Base-by-base conservation (phyloP, 2,329 filamentous ascomycete genomes). In the Chrysosphaeria jannelii region DNA sequence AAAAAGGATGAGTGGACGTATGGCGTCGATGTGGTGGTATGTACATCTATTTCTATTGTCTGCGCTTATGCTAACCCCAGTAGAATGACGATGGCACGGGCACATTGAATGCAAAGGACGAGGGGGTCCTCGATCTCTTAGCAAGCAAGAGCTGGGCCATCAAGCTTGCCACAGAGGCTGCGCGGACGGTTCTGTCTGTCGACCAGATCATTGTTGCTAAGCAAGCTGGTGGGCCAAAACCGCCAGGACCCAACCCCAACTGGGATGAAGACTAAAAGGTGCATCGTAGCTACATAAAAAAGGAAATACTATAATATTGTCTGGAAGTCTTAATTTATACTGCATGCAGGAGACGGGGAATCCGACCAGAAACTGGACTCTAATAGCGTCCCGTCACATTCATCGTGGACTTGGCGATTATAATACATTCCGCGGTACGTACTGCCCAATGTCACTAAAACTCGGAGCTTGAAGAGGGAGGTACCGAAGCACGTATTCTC, bases 121-220 rank as follows among this genome's bases (percentile, higher is more conserved):
- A 79, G 37, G 76, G 76, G 24, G 91, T 97, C 34, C 55, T 97
- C 26, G 88, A 97, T 42, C 57, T 97, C 20, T 58, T 93, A 48
- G 64, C 79, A 29, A 66, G 71, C 33, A 97, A 97, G 59, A 68
- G 66, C 40, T 93, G 79, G 81, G 85, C 85, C 22, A 90, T 97
- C 46, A 85, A 85, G 51, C 57, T 97, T 32, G 88, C 85, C 18
- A 91, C 81, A 13, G 85, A 97, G 48, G 70, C 85, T 19, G 81
- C 78, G 25, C 62, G 85, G 37, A 97, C 85, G 22, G 71, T 97
- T 14, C 53, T 97, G 32, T 89, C 78, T 22, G 85, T 97, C 19
- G 85, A 97, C 47, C 88, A 97, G 51, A 97, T 97, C 40, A 97
- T 97, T 41, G 85, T 97, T 27, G 79, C 88, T 31, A 66, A 81